Conservation (phyloP, 208 protist genomes). For the Naegleria gruberi region DNA sequence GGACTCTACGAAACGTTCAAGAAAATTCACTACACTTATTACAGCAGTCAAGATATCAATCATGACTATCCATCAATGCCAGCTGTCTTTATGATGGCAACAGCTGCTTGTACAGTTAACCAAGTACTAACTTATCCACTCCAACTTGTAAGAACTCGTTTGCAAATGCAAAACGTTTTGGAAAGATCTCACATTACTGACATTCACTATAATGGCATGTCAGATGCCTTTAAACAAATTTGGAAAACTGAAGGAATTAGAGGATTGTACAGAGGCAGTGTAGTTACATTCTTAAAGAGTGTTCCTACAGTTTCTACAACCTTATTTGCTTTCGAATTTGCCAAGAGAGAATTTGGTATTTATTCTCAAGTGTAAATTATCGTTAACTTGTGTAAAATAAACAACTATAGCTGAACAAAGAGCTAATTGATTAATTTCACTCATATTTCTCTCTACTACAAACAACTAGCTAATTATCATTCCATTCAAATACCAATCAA, state of each 20-base stretch:
- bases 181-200: background rate
- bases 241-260: background rate
- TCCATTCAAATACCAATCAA: too few relatives aligned
- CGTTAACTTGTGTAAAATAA: too few relatives aligned
- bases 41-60: background rate
- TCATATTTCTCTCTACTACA: too few relatives aligned
- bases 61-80: background rate
- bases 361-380: too few relatives aligned
- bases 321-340: background rate
- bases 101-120: background rate
- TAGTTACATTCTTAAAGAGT: background rate
- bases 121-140: background rate
- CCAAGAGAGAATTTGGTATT: background rate
- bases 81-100: background rate
- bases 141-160: background rate
- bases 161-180: background rate
- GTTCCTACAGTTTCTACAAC: background rate
- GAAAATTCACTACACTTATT: background rate
- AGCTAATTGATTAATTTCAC: too few relatives aligned
- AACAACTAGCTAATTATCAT: too few relatives aligned
- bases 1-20: background rate
- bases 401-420: too few relatives aligned
- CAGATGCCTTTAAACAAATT: background rate
- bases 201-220: background rate
- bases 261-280: constrained; percentile 9